Evolutionary conservation across 2,329 filamentous ascomycete species (phyloP), one percentile per base, ranked within the genome.

Genomic region (Botrytis pseudocinerea): DNA sequence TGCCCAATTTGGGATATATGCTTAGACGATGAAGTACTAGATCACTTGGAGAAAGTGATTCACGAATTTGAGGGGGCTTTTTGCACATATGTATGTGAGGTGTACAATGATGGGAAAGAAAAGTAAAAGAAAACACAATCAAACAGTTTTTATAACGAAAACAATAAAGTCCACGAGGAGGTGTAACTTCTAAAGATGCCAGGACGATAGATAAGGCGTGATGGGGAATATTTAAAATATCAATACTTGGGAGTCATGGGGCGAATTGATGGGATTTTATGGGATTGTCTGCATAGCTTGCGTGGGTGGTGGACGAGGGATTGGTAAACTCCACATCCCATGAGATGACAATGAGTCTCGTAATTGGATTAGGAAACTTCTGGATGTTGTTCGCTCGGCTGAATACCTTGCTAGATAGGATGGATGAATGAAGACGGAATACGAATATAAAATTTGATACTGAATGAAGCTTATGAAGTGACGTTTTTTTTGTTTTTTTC

Each of bases 1-100:
- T 82, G 18, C 81, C 81, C 2, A 78, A 82, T 74, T 74, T 82
- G 25, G 78, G 78, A 20, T 82, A 82, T 75, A 82, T 82, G 81
- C 73, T 82, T 22, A 76, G 75, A 44, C 76, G 76, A 62, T 80
- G 35, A 68, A 20, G 25, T 38, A 40, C 16, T n/a, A 8, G 7
- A 25, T n/a, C 18, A n/a, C 38, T 57, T 20, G 28, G n/a, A n/a
- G 8, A n/a, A 42, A 32, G 38, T 32, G 5, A 20, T 8, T 16
- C 3, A 40, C 20, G 18, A 57, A 42, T 20, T 48, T 18, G 5
- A 22, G 18, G 20, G 57, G 40, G 18, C n/a, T 18, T 40, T 16
- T 57, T n/a, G 20, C 18, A 32, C 44, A 46, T 18, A 22, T 46
- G 20, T 25, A 18, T 42, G 28, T 35, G 44, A 18, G 18, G 28